Evolutionary conservation across 768 basidiomycete genomes (phyloP), one percentile per base, ranked within the genome.

Genomic region (Leucosporidium creatinivorum): DNA sequence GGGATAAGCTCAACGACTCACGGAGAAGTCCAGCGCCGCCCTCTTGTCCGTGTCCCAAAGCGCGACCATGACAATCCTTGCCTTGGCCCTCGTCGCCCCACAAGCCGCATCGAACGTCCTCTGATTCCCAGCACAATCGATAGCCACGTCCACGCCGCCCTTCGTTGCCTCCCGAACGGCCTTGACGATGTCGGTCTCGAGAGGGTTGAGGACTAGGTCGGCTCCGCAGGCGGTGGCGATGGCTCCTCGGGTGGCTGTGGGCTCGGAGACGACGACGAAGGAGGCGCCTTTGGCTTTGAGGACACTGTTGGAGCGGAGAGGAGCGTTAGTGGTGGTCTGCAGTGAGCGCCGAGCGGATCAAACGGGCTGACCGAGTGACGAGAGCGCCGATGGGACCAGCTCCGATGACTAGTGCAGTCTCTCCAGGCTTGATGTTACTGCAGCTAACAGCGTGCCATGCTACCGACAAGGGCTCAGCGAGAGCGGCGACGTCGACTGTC

Each of bases 121-220:
- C 69, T 82, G 81, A 5, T 78, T 73, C 1, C 83, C 82, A 1
- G 82, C 81, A 33, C 82, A 81, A 57, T 84, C 83, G 69, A 82
- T 82, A 5, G 79, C 81, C 51, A 82, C 75, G 66, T 83, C 80
- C 6, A 81, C 81, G n/a, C 83, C 82, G 15, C 77, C 77, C 1
- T 49, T 48, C 23, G 76, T 81, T 1, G 74, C 75, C 26, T 76
- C 67, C 18, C 75, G 52, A 5, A 78, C 76, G 1, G 72, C 76
- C 0, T 73, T 63, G 3, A 76, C 74, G 21, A 81, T 72, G 66
- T 81, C 77, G 7, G 63, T 56, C 13, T 70, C 39, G 13, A 69
- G 73, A 4, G 82, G 82, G 62, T 83, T 77, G 65, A 80, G 71
- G 4, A 77, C 78, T 4, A 69, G 69, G 25, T 79, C 78, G 9